Evolutionary conservation across 1,284 basidiomycete species (phyloP).

Genomic region (Phlebopus sp.): DNA sequence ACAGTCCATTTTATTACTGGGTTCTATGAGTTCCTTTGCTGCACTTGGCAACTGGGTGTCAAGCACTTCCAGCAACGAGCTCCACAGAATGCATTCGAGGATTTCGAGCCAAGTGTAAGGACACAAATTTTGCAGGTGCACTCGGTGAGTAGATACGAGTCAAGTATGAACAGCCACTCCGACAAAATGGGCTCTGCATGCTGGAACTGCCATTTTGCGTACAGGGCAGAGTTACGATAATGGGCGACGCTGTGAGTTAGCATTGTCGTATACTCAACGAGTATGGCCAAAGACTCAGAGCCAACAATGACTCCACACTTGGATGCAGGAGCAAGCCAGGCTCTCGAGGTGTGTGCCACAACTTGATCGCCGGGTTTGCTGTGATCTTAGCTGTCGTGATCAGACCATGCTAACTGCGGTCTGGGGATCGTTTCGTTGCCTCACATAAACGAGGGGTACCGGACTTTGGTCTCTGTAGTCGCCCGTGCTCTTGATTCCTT

Average conservation of each 20-base stretch:
- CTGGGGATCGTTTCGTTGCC: too few species aligned
- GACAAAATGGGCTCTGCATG: conserved; percentile 32
- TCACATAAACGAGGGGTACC: too few species aligned
- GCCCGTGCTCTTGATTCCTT: too few species aligned
- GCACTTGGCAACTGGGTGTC: conserved; percentile 37
- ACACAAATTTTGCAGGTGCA: conserved; percentile 40
- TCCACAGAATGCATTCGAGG: conserved; percentile 28
- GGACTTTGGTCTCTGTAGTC: too few species aligned
- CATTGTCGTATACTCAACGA: neutral
- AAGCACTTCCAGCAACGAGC: conserved; percentile 28
- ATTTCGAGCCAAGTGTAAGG: conserved; percentile 45
- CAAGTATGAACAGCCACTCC: neutral
- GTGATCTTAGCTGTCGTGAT: neutral
- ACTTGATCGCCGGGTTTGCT: too few species aligned
- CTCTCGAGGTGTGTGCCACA: conserved; percentile 26
- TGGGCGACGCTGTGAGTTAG: conserved; percentile 36
- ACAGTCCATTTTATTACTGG: neutral
- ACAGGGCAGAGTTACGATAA: conserved; percentile 29
- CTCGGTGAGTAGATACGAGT: neutral
- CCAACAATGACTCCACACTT: conserved; percentile 32
- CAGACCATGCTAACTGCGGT: too few species aligned
- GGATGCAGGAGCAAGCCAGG: conserved; percentile 30
- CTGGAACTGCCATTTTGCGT: conserved; percentile 32
- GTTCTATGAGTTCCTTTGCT: too few species aligned
- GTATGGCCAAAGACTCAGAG: conserved; percentile 21